Evolutionary conservation across 1,139 yeast species (phyloP), one percentile per base, ranked within the genome.

Genomic region (Geotrichum klebahnii): DNA sequence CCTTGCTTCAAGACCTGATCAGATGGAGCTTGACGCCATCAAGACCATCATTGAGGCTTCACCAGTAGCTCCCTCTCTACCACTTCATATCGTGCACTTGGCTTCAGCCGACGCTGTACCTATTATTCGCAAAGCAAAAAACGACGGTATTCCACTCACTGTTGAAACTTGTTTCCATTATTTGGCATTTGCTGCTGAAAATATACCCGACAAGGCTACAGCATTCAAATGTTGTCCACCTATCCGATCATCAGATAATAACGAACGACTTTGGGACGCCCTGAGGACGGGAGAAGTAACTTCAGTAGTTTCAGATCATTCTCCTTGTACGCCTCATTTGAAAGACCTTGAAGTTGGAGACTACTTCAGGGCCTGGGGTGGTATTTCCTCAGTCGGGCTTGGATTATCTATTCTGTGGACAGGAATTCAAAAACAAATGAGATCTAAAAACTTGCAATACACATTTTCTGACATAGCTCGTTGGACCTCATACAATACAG

Each of bases 81-180:
- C 84, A 19, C 71, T 87, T 45, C 97, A 90, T 66, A 84, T 90
- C 53, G 97, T 89, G 26, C 97, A 90, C 67, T 73, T 90, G 57
- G 94, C 96, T 1, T 81, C 96, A 0, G 81, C 82, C 55, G 82
- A 84, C 58, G 95, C 95, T 0, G 68, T 89, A 2, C 94, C 95
- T 3, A 38, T 61, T 19, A 67, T 87, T 52, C 70, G 85, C 23
- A 75, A 78, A 23, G 97, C 97, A 3, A 80, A 80, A 58, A 69
- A 74, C 6, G 68, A 70, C 37, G 78, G 78, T 12, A 69, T 82
- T 51, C 82, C 82, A 23, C 70, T 84, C 40, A 73, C 95, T 0
- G 95, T 90, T 1, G 97, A 90, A 67, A 89, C 97, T 0, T 89
- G 97, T 66, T 90, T 87, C 78, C 97, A 90, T 66, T 90, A 90